Evolutionary conservation across 352 stramenopile species (phyloP).

Genomic region (Phytophthora fragariae): DNA sequence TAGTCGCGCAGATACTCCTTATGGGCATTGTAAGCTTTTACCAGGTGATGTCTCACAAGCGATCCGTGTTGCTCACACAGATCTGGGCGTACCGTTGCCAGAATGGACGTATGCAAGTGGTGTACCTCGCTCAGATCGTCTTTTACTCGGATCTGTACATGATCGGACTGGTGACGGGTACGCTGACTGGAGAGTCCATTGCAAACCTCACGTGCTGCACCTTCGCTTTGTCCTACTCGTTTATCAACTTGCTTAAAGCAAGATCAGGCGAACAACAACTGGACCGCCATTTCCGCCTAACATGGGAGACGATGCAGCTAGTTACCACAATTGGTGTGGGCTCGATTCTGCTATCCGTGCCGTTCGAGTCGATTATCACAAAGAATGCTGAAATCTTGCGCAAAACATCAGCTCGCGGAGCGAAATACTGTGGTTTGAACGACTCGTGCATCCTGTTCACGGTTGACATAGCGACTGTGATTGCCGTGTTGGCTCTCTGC

Average conservation of each 20-base stretch:
- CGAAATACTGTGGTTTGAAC: neutral
- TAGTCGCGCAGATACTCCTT: neutral
- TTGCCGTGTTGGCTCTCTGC: neutral
- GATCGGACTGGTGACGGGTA: neutral
- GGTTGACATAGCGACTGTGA: neutral
- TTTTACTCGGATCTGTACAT: slow-evolving; percentile 5
- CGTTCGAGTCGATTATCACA: neutral
- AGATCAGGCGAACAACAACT: neutral
- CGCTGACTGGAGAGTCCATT: neutral
- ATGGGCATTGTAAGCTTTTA: neutral
- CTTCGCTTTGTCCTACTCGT: too few species aligned
- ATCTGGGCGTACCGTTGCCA: slow-evolving; percentile 2
- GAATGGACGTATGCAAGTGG: neutral
- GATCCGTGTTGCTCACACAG: neutral
- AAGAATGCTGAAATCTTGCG: slow-evolving; percentile 1
- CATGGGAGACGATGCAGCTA: slow-evolving; percentile 5
- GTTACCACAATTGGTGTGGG: neutral
- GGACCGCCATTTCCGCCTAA: neutral
- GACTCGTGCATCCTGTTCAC: slow-evolving; percentile 1
- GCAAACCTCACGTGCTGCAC: neutral
- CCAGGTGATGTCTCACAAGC: slow-evolving; percentile 4
- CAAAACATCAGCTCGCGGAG: neutral
- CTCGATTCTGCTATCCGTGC: neutral
- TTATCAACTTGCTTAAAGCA: neutral
- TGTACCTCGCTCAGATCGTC: slow-evolving; percentile 5